These are phyloP conservation scores for Fusarium austroafricanum DNA, from an alignment of 2,329 filamentous ascomycete species.

Conservation along the genomic window DNA sequence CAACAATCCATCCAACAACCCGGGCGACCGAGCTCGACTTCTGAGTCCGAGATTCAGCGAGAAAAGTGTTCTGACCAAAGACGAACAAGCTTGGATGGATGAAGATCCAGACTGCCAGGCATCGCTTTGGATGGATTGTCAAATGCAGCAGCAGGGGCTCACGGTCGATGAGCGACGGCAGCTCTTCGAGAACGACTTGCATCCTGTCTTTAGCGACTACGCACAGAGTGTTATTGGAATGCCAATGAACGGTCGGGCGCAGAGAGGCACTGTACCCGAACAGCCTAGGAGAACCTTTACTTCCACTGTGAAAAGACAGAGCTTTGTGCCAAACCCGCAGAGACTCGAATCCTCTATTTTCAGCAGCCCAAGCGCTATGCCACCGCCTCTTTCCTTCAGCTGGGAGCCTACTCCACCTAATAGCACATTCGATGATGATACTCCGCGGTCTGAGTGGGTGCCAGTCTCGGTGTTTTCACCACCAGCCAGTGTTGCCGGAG, in stretches of 20 bases:
- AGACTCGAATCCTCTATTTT: not conserved
- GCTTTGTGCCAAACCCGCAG: not conserved
- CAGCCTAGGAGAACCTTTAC: not conserved
- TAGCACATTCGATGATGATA: not conserved
- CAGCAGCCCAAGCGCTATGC: conserved; percentile 21
- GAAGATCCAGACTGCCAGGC: conserved; percentile 9
- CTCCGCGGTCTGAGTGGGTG: conserved; percentile 22
- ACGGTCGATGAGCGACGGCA: conserved; percentile 16
- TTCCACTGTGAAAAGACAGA: conserved; percentile 1
- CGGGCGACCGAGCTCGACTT: not conserved
- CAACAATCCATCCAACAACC: not conserved
- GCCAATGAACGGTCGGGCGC: not conserved
- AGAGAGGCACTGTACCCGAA: not conserved
- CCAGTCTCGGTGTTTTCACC: conserved; percentile 18
- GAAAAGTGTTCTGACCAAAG: not conserved
- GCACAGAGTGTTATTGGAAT: conserved; percentile 1
- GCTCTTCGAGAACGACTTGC: conserved; percentile 22
- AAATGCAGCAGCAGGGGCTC: conserved; percentile 23
- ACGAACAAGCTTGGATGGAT: not conserved
- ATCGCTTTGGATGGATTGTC: conserved; percentile 31
- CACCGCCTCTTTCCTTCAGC: conserved; percentile 6
- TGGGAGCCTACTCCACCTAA: not conserved
- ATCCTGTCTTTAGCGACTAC: conserved; percentile 39
- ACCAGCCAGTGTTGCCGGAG: not conserved
- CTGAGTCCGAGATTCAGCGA: not conserved